Evolutionary conservation across 2,329 filamentous ascomycete species (phyloP), one percentile per base, ranked within the genome.

Genomic region (Cryphonectria carpinicola): DNA sequence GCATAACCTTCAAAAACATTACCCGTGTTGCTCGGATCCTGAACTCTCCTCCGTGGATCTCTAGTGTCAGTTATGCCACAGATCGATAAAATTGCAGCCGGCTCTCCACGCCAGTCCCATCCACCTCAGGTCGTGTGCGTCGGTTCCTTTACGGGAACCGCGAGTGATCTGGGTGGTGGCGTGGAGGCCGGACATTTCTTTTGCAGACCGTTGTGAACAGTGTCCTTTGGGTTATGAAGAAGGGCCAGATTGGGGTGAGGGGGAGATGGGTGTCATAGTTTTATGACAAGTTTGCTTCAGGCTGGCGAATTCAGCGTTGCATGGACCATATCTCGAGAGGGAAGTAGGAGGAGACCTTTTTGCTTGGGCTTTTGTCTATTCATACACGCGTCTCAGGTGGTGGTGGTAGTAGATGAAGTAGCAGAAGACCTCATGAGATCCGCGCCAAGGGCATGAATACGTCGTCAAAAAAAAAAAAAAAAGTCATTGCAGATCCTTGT

Each of bases 21-120:
- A 87, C 89, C 91, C 91, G 89, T 93, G 91, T 94, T 94, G 91
- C 92, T 92, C 90, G 88, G 86, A 85, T 90, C 84, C 84, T 72
- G 28, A 65, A 65, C 39, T 79, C 62, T 79, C 75, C 79, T 77
- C 81, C 83, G 89, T 86, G 85, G 84, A 86, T 84, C 74, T 74
- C 74, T 74, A 76, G 82, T 82, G 92, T 94, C 92, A 90, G 88
- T 92, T 89, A 87, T 88, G 90, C 89, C 90, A 87, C 88, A 95
- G 92, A 93, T 79, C 73, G 82, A 92, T 83, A 83, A 92, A 73
- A 95, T 95, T 94, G 92, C 92, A 93, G 84, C 81, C 85, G 82
- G 85, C 83, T 85, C 82, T 83, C 80, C 82, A 82, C 81, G 83
- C 83, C 85, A 84, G 80, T 83, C 76, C 58, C 76, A 75, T 76